Percentiles rank a stretch among this genome's conserved stretches.
Conservation (phyloP, 495 filamentous ascomycete species). For the Ramalina intermedia region DNA sequence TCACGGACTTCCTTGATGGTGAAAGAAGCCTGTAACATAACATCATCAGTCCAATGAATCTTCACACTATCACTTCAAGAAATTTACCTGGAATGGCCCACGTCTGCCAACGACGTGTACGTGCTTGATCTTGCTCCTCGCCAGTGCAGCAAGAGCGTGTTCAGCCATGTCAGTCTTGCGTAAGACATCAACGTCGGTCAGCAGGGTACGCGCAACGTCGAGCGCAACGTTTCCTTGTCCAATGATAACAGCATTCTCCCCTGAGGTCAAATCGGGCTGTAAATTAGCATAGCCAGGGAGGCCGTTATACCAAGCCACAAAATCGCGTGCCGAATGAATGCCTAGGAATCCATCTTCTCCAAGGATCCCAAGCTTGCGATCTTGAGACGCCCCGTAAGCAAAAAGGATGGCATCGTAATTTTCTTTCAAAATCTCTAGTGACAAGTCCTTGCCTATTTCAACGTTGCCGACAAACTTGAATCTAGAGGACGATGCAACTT, state of each 20-base stretch:
- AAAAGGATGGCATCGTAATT: conserved; percentile 91
- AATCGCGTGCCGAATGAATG: conserved; percentile 79
- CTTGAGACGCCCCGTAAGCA: conserved; percentile 79
- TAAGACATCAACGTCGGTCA: conserved; percentile 56
- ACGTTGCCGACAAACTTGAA: conserved; percentile 93
- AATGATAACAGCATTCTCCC: conserved; percentile 76
- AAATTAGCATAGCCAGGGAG: conserved; percentile 68
- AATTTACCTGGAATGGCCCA: conserved; percentile 65
- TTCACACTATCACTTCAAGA: conserved; percentile 1
- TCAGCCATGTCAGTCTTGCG: conserved; percentile 78
- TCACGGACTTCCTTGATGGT: conserved; percentile 90
- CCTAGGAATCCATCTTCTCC: conserved; percentile 60
- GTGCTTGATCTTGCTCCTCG: conserved; percentile 57
- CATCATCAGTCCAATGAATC: conserved; percentile 5
- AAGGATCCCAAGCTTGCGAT: conserved; percentile 61
- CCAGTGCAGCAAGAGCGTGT: conserved; percentile 59
- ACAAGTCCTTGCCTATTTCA: conserved; percentile 58
- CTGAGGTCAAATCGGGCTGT: conserved; percentile 58
- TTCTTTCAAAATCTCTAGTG: conserved; percentile 50
- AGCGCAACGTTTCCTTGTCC: conserved; percentile 94
- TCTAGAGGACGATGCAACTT: conserved; percentile 62
- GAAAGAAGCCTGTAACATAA: conserved; percentile 53
- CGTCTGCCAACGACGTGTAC: conserved; percentile 77
- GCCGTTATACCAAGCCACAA: conserved; percentile 98
- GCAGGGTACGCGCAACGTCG: conserved; percentile 79